Percentiles rank a stretch among this genome's conserved stretches.
phyloP scores from a whole-genome alignment of 164 flowering plant genomes.

The Vitis riparia region DNA sequence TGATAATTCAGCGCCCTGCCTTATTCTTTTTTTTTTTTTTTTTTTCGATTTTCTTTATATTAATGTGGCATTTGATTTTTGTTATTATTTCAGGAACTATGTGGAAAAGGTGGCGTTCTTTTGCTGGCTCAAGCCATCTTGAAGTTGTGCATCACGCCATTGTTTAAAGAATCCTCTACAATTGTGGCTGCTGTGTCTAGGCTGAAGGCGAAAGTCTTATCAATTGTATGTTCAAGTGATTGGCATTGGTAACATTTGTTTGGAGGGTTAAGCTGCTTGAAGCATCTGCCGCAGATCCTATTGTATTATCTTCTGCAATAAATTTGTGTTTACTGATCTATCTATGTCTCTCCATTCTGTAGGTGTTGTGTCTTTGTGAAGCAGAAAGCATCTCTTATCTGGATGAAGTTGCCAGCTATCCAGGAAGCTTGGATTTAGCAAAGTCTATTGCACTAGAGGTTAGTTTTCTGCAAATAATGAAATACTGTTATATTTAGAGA shows the following conservation, averaged over 20 bases:
- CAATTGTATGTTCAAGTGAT: constrained; percentile 69
- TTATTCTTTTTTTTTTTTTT: neutral
- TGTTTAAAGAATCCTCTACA: constrained; percentile 33
- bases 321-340: too few relatives aligned
- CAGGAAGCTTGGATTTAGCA: constrained; percentile 70
- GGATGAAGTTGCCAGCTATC: constrained; percentile 87
- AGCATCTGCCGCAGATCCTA: too few relatives aligned
- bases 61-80: neutral
- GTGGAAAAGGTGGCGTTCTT: constrained; percentile 82
- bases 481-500: neutral
- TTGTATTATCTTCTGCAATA: too few relatives aligned
- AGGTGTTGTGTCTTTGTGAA: constrained; percentile 92
- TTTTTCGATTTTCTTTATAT: neutral
- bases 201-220: constrained; percentile 77
- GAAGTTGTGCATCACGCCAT: constrained; percentile 44
- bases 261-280: constrained; percentile 2
- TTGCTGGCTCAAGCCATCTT: constrained; percentile 65
- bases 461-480: constrained; percentile 21
- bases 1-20: neutral
- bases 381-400: constrained; percentile 90
- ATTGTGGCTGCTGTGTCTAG: constrained; percentile 72
- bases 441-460: constrained; percentile 83
- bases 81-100: constrained; percentile 61
- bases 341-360: constrained; percentile 22
- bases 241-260: neutral